Conservation (phyloP, 1,284 basidiomycete species). For the Peniophora sp. region DNA sequence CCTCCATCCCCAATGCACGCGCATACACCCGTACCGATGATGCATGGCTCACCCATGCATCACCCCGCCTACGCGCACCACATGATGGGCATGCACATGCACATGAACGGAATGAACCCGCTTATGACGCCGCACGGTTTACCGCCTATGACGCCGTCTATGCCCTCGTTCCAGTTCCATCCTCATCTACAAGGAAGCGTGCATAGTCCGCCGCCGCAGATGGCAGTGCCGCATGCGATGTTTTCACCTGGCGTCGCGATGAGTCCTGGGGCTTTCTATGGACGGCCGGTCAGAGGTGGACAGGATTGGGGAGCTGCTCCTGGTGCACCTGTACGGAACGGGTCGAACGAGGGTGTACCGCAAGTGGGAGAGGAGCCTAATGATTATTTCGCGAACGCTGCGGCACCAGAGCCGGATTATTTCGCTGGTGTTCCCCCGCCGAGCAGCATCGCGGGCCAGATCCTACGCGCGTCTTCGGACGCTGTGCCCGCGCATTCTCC, state of each 20-base stretch:
- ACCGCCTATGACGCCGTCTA: conserved; percentile 71
- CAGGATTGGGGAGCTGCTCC: conserved; percentile 60
- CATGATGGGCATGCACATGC: conserved; percentile 26
- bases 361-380: background rate
- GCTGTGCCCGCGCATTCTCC: conserved; percentile 11
- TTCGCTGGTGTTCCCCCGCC: background rate
- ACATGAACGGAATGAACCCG: conserved; percentile 13
- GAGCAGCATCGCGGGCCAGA: background rate
- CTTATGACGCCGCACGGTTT: conserved; percentile 60
- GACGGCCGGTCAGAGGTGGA: conserved; percentile 36
- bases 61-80: conserved; percentile 22
- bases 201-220: conserved; percentile 7
- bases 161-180: conserved; percentile 68
- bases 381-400: background rate
- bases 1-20: background rate
- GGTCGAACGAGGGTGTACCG: conserved; percentile 7
- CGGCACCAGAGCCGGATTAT: background rate
- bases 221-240: conserved; percentile 19
- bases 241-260: conserved; percentile 66
- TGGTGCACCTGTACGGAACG: conserved; percentile 50
- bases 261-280: conserved; percentile 66
- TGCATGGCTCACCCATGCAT: conserved; percentile 26
- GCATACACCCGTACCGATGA: background rate
- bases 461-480: conserved; percentile 7
- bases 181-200: conserved; percentile 12